Evolutionary conservation across 2,329 filamentous ascomycete genomes (phyloP), one percentile per base, ranked within the genome.

Genomic region (Xylariomycetidae sp.): DNA sequence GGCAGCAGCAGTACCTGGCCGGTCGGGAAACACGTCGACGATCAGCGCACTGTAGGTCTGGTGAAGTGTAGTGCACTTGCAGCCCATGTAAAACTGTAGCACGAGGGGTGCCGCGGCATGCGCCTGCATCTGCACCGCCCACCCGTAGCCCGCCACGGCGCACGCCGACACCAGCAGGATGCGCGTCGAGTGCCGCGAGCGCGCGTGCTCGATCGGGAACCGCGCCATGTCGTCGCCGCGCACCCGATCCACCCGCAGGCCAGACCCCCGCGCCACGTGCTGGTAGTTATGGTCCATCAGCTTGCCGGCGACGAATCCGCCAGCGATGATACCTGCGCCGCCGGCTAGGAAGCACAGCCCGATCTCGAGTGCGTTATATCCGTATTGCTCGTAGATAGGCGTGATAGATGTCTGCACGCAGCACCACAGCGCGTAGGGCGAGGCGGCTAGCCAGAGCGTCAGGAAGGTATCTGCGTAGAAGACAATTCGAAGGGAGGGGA

Each of bases 261-360:
- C 64, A 2, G 66, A 50, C 5, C 56, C 53, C 9, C 51, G 50
- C 4, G 72, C 72, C 26, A 67, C 59, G 8, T 69, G 61, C 1
- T 63, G 58, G 46, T 72, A 80, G 44, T 74, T 77, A 54, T 63
- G 66, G 48, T 80, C 74, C 10, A 79, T 60, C 2, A 76, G 34
- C 10, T 58, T 57, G 7, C 73, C 67, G 20, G 54, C 59, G 12
- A 63, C 50, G 16, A 63, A 30, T 6, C 39, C 37, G 14, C 44
- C 38, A 14, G 55, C 30, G 20, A 63, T 44, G 25, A 54, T 51
- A 5, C 64, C 64, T 5, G 53, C 34, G 10, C 61, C 63, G 25
- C 64, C 58, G 1, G 64, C 56, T 13, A 58, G 49, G 40, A 58
- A 70, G 7, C 39, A 51, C 6, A 65, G 47, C 3, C 61, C 61